These are phyloP conservation scores for Pythium phragmitis DNA, from an alignment of 352 stramenopile species.

Conservation along the genomic window DNA sequence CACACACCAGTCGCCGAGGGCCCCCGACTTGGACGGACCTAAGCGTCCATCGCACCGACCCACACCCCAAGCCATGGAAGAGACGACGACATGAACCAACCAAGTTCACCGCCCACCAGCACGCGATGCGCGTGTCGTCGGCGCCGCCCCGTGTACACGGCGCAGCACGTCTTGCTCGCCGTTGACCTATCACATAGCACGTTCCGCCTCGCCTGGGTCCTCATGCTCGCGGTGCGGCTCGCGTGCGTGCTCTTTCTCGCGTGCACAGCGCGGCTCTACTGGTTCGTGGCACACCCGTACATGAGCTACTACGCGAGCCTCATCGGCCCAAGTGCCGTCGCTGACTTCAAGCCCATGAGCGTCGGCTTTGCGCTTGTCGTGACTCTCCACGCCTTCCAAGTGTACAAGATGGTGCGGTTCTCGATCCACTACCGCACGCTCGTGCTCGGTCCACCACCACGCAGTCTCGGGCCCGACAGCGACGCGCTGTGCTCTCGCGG, in stretches of 20 bases:
- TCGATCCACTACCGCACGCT: conserved; percentile 15
- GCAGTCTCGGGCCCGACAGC: conserved; percentile 8
- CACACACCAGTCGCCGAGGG: too few relatives aligned
- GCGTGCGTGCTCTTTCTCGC: conserved; percentile 20
- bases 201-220: conserved; percentile 7
- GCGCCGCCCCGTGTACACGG: conserved; percentile 8
- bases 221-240: conserved; percentile 2
- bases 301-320: conserved; percentile 31
- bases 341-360: conserved; percentile 17
- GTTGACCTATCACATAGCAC: background rate
- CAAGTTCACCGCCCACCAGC: too few relatives aligned
- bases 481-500: conserved; percentile 6
- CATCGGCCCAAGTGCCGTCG: conserved; percentile 10
- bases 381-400: conserved; percentile 2
- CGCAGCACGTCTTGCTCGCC: conserved; percentile 12
- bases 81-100: too few relatives aligned
- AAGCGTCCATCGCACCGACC: too few relatives aligned
- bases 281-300: conserved; percentile 30
- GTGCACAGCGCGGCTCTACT: conserved; percentile 17
- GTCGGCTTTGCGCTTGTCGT: conserved; percentile 17
- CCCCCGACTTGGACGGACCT: too few relatives aligned
- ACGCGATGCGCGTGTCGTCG: background rate
- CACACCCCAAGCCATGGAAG: too few relatives aligned
- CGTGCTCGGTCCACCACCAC: conserved; percentile 9
- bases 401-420: conserved; percentile 17